Base-by-base conservation (phyloP, 2,329 filamentous ascomycete genomes). In the Myotisia sp. region DNA sequence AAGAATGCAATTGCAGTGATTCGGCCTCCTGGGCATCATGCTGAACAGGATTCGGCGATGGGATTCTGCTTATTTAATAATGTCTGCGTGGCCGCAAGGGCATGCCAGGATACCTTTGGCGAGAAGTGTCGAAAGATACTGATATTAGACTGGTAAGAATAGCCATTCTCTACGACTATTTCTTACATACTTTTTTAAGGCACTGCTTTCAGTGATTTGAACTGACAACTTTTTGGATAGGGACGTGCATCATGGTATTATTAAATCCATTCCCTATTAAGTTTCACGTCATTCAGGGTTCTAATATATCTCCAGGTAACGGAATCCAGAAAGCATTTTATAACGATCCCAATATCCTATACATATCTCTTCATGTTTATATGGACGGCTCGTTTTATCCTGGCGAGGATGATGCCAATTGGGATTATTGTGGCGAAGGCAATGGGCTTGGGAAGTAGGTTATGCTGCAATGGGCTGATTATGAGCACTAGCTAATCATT, bases 1-100 rank as follows among this genome's bases (percentile, higher is more conserved):
- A 93, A 92, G 56, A 98, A 98, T 50, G 85, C 83, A 0, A 90
- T 98, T 53, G 90, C 90, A 1, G 79, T 98, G 23, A 93, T 98
- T 47, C 74, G 90, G 9, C 90, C 90, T 2, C 90, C 90, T 0
- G 90, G 90, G 0, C 90, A 98, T 50, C 90, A 98, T 55, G 90
- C 90, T 1, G 90, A 98, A 53, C 76, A 74, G 38, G 71, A 90
- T 47, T 67, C 76, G 22, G 73, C 87, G 1, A 90, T 93, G 70
- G 90, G 90, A 0, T 98, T 98, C 52, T 98, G 90, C 54, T 72
- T 95, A 39, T 95, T 95, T 63, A 94, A 98, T 62, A 98, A 98
- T 50, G 90, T 95, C 3, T 85, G 83, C 13, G 80, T 98, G 38
- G 87, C 86, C 1, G 78, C 85, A n/a, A 79, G 74, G 39, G 80